Conservation (phyloP, 2,329 filamentous ascomycete species). For the Colletotrichum coccodes region DNA sequence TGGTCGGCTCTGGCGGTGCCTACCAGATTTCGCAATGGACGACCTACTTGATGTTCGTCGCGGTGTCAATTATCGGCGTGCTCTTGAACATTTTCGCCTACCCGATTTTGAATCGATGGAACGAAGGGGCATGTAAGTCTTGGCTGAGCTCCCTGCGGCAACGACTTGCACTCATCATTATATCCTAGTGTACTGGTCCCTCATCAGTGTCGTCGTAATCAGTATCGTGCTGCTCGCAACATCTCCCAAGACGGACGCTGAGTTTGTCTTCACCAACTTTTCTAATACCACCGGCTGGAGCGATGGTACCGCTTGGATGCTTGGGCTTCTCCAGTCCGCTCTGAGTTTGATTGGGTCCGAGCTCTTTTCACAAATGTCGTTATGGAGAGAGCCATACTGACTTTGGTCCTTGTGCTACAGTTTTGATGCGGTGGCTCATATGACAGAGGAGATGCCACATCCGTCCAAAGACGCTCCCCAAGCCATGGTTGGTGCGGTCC, state of each 20-base stretch:
- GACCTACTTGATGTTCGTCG: constrained; percentile 55
- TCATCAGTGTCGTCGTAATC: constrained; percentile 53
- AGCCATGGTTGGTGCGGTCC: constrained; percentile 45
- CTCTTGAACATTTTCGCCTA: constrained; percentile 54
- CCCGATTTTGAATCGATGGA: constrained; percentile 51
- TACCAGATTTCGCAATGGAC: constrained; percentile 50
- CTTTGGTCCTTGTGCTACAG: neutral
- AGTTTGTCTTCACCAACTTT: constrained; percentile 55
- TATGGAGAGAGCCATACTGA: constrained; percentile 46
- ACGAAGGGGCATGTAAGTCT: constrained; percentile 50
- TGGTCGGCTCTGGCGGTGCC: constrained; percentile 48
- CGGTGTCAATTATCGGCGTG: constrained; percentile 47
- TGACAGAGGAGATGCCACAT: constrained; percentile 45
- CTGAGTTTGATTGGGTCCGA: constrained; percentile 53
- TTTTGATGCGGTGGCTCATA: constrained; percentile 48
- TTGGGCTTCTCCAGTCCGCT: constrained; percentile 54
- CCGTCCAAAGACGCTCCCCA: constrained; percentile 44
- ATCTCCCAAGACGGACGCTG: constrained; percentile 53
- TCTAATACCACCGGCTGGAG: constrained; percentile 57
- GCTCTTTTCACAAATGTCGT: neutral
- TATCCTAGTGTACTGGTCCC: constrained; percentile 50
- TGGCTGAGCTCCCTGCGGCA: neutral
- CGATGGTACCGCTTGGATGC: constrained; percentile 57
- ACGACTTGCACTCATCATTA: neutral
- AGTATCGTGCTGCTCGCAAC: constrained; percentile 54